Base-by-base conservation (phyloP, 768 basidiomycete genomes). In the Xerocomus brunneocitrinus region DNA sequence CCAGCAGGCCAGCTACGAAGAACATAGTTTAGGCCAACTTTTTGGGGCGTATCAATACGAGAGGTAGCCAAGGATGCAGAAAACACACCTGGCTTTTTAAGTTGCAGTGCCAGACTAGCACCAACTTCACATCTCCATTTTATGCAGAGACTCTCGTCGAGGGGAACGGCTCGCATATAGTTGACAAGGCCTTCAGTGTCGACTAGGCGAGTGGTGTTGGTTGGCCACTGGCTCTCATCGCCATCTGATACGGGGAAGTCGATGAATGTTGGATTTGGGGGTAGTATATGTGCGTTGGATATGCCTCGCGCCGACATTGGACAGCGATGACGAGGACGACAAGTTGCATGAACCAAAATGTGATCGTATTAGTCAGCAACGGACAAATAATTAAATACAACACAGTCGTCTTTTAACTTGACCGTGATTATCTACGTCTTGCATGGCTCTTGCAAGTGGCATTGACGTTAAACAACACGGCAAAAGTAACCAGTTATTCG, bases 381-480 rank as follows among this genome's bases (percentile, higher is more conserved):
- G 34, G 46, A 25, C 40, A 60, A 54, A 62, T 14, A 42, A 47
- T 7, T 2, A 13, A 30, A 51, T 32, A 45, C 32, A 24, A 24
- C n/a, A 19, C 19, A n/a, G 9, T 31, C 8, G 28, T 30, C 45
- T 44, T 45, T 27, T 25, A 27, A 30, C 50, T 45, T 53, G 50
- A 79, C 82, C 82, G 76, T 65, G 76, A 75, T 73, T 83, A 85
- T 85, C 83, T 79, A 82, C 82, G 77, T 75, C 76, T 71, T 75
- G 76, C 74, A 58, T 43, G 30, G 12, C 5, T 57, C 61, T 46
- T 45, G 57, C 19, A 19, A 19, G 72, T 73, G 73, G 79, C 76
- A 71, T 68, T 67, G 79, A 71, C 77, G 84, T 84, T 86, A 86
- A 86, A 86, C 84, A 62, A 76, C 79, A 67, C 76, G 82, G 83